Evolutionary conservation across 2,329 filamentous ascomycete genomes (phyloP), one percentile per base, ranked within the genome.

Genomic region (Zopfia rhizophila): DNA sequence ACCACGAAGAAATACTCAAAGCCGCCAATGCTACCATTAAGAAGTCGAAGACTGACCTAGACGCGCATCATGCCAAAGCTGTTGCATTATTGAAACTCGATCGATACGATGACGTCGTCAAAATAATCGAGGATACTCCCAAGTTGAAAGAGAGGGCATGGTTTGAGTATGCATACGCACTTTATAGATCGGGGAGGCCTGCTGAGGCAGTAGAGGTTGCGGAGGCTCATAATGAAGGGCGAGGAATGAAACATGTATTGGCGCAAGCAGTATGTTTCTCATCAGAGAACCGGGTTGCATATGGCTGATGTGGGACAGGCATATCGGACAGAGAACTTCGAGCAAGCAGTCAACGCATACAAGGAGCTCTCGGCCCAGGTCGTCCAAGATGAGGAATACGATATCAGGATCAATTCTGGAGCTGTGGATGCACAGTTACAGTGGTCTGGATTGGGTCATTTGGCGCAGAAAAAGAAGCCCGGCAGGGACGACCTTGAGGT

Each of bases 71-170:
- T 67, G 87, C 85, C 24, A 86, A 87, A 50, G 80, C 88, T 11
- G 82, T 93, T 31, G 89, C 90, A 16, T 80, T 94, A 14, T 78
- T 94, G 53, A 91, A 91, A 68, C 83, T 94, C 58, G 90, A 94
- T 72, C 87, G 89, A 47, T 94, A 88, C 70, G 83, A 89, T 45
- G 90, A 94, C 69, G 89, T 88, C 32, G 76, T 91, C 35, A 83
- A 84, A 48, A 81, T 84, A 43, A 81, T 93, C 48, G 82, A 85
- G 48, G 82, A 85, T 24, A 84, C 79, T 13, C 76, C 82, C 46
- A 77, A 75, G 53, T 73, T 92, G 45, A 82, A 86, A 65, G 75
- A 81, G 27, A 73, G 74, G 45, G 89, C 86, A 56, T 64, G 74
- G 12, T 78, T 92, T 30, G 90, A 92, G 70, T 86, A 86, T 66